Evolutionary conservation across 1,284 basidiomycete genomes (phyloP).

Genomic region (Trichosporon asahii): DNA sequence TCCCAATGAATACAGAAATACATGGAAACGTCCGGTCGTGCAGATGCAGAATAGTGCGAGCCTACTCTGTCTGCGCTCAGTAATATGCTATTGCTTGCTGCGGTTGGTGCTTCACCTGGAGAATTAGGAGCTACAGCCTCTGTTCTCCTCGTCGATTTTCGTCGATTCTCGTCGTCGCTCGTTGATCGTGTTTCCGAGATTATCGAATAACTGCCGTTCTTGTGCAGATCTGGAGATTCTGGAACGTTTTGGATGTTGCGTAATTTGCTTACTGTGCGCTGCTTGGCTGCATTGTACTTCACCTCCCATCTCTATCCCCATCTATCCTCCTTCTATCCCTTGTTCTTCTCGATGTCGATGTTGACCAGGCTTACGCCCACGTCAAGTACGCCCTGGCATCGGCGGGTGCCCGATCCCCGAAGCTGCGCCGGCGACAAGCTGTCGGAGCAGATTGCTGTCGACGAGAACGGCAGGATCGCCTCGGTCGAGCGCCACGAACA

Average conservation of each 20-base stretch:
- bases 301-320: too few species aligned
- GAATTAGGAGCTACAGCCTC: too few species aligned
- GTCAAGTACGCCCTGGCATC: background rate
- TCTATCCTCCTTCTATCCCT: too few species aligned
- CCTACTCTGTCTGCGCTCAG: too few species aligned
- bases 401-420: background rate
- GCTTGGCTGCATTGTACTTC: too few species aligned
- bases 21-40: background rate
- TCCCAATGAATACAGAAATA: background rate
- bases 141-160: too few species aligned
- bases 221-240: background rate
- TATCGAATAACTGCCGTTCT: background rate
- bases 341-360: too few species aligned
- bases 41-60: background rate
- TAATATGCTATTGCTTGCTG: too few species aligned
- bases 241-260: background rate
- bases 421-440: slow-evolving; percentile 12
- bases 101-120: too few species aligned
- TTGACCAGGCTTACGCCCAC: background rate
- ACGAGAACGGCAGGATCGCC: slow-evolving; percentile 21
- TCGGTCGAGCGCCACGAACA: slow-evolving; percentile 21
- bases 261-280: background rate
- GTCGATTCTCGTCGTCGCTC: too few species aligned
- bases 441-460: slow-evolving; percentile 17
- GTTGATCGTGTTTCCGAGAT: background rate